Evolutionary conservation across 306 rosid genomes (phyloP), one percentile per base, ranked within the genome.

Genomic region (Coriaria nepalensis): DNA sequence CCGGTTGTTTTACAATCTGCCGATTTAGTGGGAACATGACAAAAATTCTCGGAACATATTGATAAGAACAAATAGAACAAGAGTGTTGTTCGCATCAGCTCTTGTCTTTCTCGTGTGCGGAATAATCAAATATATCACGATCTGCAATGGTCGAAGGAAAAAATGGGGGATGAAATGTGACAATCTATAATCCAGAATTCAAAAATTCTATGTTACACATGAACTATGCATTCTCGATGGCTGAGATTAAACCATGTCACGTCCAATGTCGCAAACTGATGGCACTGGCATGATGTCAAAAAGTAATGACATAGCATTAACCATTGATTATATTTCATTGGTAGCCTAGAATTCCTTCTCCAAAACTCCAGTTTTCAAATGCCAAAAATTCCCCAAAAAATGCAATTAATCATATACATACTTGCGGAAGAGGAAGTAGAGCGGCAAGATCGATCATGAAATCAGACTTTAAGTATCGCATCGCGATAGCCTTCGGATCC

Each of bases 401-500:
- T 20, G 29, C 29, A 20, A 20, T 20, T 20, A 20, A 20, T 3
- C 29, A 20, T 20, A 20, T 20, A 20, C 45, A 40, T 69, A 57
- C 95, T 87, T 88, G 95, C 0, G 95, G 97, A 2, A 90, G 40
- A 0, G 95, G 95, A 59, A 90, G 70, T 3, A 82, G 65, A 13
- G 97, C 95, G 0, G 93, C 93, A 8, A 90, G 93, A 55, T 90
- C 97, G 34, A 90, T 52, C n/a, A 81, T 50, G 51, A 90, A 90
- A 66, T 84, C 95, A 2, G 84, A 68, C 43, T 65, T 81, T 70
- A 90, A 67, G 56, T 84, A 90, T 4, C 87, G 81, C 6, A 59
- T 6, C 10, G 95, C 90, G 9, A 90, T 84, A 49, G 71, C 49
- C n/a, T 58, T 57, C 0, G 82, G 10, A 67, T 90, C 90, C 77